Conservation (phyloP, 495 filamentous ascomycete genomes). For the Cercophora samala region DNA sequence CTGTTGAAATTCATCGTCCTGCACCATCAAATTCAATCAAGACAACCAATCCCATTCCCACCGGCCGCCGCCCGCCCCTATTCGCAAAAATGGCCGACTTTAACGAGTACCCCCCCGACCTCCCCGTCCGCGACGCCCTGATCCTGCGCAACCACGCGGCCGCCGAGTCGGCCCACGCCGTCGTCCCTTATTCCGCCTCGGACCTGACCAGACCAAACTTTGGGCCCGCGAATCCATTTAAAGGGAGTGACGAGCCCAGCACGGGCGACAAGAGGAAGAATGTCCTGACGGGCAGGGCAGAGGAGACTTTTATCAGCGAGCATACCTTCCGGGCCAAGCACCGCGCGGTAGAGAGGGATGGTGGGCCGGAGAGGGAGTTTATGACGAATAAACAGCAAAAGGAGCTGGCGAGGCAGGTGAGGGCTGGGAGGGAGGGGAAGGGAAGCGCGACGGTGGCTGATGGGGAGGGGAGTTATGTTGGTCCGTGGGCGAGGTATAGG, state of each 20-base stretch:
- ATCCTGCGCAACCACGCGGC: conserved; percentile 48
- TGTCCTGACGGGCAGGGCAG: conserved; percentile 82
- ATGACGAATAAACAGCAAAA: conserved; percentile 51
- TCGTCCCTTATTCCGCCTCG: conserved; percentile 62
- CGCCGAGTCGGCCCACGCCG: conserved; percentile 46
- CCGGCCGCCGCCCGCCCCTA: too few relatives aligned
- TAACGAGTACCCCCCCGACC: conserved; percentile 55
- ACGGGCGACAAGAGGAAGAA: conserved; percentile 69
- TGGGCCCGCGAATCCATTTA: conserved; percentile 81
- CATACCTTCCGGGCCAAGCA: conserved; percentile 81
- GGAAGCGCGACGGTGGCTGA: conserved; percentile 80
- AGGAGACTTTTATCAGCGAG: conserved; percentile 86
- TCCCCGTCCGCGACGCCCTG: conserved; percentile 54
- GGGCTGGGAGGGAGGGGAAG: conserved; percentile 72
- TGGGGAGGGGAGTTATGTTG: conserved; percentile 81
- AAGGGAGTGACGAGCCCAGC: conserved; percentile 47
- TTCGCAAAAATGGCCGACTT: conserved; percentile 51
- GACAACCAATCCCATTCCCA: too few relatives aligned
- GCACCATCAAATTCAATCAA: neutral
- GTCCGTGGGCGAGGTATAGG: conserved; percentile 89
- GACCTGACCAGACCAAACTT: conserved; percentile 65
- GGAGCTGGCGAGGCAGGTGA: conserved; percentile 60
- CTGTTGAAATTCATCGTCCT: too few relatives aligned
- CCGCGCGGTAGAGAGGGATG: conserved; percentile 62
- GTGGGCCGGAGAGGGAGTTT: conserved; percentile 43